A percentile compares a stretch with the other conserved stretches of the same genome.
Evolutionary conservation across 495 filamentous ascomycete genomes (phyloP).

Genomic region (Glonium stellatum): DNA sequence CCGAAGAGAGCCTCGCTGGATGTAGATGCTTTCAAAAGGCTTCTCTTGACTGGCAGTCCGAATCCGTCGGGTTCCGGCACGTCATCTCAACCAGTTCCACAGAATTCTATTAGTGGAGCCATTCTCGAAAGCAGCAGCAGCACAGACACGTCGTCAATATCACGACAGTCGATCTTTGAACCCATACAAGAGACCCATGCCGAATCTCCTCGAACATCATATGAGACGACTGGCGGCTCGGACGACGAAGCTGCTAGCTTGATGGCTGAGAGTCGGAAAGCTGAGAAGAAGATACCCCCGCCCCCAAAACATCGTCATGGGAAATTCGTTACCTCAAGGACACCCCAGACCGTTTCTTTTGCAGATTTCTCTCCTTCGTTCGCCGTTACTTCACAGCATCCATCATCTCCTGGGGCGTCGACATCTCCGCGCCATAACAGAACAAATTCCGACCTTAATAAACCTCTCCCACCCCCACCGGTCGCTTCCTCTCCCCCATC

Average conservation of each 20-base stretch:
- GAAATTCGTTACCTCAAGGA: constrained; percentile 21
- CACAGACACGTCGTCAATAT: constrained; percentile 37
- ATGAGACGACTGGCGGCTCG: constrained; percentile 25
- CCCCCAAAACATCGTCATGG: constrained; percentile 33
- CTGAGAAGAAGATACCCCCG: constrained; percentile 27
- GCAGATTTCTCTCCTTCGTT: constrained; percentile 31
- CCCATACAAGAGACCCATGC: constrained; percentile 27
- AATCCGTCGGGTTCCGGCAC: constrained; percentile 18
- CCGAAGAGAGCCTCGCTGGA: constrained; percentile 25
- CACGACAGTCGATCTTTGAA: constrained; percentile 35
- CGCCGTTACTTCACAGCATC: constrained; percentile 12
- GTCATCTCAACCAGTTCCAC: constrained; percentile 7
- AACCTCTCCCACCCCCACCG: constrained; percentile 34
- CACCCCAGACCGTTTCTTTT: constrained; percentile 36
- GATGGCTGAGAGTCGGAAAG: constrained; percentile 23
- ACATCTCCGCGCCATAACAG: background rate
- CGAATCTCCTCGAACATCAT: constrained; percentile 34
- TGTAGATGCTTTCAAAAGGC: constrained; percentile 36
- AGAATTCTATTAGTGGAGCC: constrained; percentile 3
- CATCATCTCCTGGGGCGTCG: background rate
- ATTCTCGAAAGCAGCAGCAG: constrained; percentile 34
- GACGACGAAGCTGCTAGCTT: constrained; percentile 30
- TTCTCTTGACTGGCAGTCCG: constrained; percentile 35
- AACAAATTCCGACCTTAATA: constrained; percentile 35
- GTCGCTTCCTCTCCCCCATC: constrained; percentile 7